phyloP scores from a whole-genome alignment of 805 yeast genomes.

The Wickerhamiella kurtzmanii region DNA sequence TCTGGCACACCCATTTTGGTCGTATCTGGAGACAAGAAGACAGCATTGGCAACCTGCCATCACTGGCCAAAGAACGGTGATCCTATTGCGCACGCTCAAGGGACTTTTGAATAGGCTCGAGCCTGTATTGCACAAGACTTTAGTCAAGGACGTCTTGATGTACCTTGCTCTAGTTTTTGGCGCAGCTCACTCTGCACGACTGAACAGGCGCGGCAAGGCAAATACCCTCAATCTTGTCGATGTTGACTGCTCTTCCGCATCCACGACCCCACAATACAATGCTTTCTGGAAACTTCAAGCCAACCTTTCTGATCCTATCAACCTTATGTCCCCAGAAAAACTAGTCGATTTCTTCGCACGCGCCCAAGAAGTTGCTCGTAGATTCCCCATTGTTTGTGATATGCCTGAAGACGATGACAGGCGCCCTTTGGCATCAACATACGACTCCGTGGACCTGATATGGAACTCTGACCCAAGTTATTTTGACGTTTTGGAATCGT shows the following conservation, averaged over 20 bases:
- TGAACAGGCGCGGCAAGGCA: background rate
- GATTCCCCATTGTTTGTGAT: background rate
- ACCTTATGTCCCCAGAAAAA: background rate
- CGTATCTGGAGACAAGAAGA: background rate
- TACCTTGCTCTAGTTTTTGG: background rate
- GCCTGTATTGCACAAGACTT: background rate
- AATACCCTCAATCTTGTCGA: background rate
- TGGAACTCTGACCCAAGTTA: background rate
- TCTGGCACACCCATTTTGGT: background rate
- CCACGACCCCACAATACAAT: background rate
- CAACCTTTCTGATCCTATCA: background rate
- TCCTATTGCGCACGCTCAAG: background rate
- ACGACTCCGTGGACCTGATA: background rate
- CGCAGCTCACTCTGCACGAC: background rate
- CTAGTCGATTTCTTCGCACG: background rate
- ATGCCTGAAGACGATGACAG: background rate
- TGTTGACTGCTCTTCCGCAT: background rate
- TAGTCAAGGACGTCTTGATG: background rate
- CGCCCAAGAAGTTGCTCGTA: background rate
- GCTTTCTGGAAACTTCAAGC: background rate
- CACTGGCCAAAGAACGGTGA: background rate
- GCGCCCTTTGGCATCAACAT: too few species aligned
- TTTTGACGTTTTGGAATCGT: background rate
- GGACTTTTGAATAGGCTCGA: background rate
- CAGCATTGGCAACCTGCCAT: background rate